These are phyloP conservation scores for Pisolithus microcarpus DNA, from an alignment of 768 basidiomycete species.

Conservation along the genomic window DNA sequence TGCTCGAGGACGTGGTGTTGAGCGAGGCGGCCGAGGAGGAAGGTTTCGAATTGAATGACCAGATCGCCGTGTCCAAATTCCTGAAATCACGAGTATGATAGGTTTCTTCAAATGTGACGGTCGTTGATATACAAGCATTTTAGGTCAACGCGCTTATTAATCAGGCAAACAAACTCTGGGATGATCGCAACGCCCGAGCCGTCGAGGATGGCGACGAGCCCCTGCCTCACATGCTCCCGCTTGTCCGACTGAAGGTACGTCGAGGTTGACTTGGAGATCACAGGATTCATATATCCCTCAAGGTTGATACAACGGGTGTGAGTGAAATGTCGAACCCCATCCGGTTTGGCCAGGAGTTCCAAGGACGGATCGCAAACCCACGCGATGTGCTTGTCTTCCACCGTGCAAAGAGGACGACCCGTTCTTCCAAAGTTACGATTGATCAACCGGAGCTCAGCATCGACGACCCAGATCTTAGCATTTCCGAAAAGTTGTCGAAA, in stretches of 20 bases:
- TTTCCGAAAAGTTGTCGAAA: constrained; percentile 68
- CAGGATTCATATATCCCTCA: not conserved
- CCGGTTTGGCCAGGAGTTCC: constrained; percentile 94
- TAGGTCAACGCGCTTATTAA: constrained; percentile 32
- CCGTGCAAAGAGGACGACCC: constrained; percentile 56
- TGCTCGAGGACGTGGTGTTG: constrained; percentile 74
- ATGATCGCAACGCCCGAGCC: constrained; percentile 61
- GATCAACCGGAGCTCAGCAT: constrained; percentile 79
- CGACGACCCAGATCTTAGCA: constrained; percentile 62
- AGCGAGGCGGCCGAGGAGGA: constrained; percentile 74
- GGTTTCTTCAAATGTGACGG: not conserved
- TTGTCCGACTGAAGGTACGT: constrained; percentile 73
- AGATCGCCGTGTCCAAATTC: constrained; percentile 76
- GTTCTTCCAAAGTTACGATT: constrained; percentile 49
- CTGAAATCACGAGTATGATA: constrained; percentile 58
- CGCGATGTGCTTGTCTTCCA: constrained; percentile 89
- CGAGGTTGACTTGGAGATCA: not conserved
- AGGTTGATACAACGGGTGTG: constrained; percentile 90
- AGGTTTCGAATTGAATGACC: constrained; percentile 68
- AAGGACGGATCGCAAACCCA: constrained; percentile 87
- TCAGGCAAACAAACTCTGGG: constrained; percentile 71
- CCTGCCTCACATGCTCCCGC: constrained; percentile 70
- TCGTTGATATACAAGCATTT: not conserved
- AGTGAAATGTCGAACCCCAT: constrained; percentile 92
- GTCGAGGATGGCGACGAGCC: constrained; percentile 55